Conservation (phyloP, 73 alveolate species). For the Stentor coeruleus region DNA sequence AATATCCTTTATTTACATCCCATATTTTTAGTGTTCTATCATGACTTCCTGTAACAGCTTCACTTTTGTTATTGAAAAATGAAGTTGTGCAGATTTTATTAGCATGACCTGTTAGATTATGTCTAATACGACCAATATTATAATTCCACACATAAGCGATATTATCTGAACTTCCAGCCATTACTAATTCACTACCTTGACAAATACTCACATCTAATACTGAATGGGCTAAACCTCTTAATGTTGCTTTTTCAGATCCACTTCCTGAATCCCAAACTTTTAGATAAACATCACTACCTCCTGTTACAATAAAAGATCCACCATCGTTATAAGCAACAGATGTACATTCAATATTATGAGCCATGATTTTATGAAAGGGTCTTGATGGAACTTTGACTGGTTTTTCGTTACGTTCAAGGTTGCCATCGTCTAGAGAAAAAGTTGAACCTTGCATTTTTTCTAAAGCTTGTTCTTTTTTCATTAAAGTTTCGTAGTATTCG, state of each 20-base stretch:
- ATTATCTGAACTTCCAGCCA: constrained; percentile 80
- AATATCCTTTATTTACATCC: constrained; percentile 65
- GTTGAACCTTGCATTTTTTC: constrained; percentile 10
- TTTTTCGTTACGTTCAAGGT: constrained; percentile 18
- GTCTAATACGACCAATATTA: constrained; percentile 59
- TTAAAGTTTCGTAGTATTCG: constrained; percentile 43
- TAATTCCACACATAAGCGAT: constrained; percentile 71
- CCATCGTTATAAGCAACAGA: constrained; percentile 37
- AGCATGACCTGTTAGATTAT: constrained; percentile 77
- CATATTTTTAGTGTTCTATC: constrained; percentile 77
- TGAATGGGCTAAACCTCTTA: constrained; percentile 42
- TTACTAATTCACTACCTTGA: constrained; percentile 52
- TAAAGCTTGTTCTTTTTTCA: constrained; percentile 29
- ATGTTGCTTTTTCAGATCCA: constrained; percentile 38
- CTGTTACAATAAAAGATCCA: constrained; percentile 51
- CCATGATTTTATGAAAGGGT: constrained; percentile 39
- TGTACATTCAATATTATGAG: constrained; percentile 51
- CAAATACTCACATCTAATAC: constrained; percentile 32
- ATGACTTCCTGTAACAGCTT: constrained; percentile 64
- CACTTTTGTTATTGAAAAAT: constrained; percentile 54
- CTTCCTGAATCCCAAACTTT: constrained; percentile 54
- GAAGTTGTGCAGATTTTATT: constrained; percentile 67
- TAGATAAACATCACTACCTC: constrained; percentile 50
- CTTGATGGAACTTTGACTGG: constrained; percentile 45
- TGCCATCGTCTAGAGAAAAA: constrained; percentile 2